Base-by-base conservation (phyloP, 768 basidiomycete genomes). In the Pleurotus pulmonarius region DNA sequence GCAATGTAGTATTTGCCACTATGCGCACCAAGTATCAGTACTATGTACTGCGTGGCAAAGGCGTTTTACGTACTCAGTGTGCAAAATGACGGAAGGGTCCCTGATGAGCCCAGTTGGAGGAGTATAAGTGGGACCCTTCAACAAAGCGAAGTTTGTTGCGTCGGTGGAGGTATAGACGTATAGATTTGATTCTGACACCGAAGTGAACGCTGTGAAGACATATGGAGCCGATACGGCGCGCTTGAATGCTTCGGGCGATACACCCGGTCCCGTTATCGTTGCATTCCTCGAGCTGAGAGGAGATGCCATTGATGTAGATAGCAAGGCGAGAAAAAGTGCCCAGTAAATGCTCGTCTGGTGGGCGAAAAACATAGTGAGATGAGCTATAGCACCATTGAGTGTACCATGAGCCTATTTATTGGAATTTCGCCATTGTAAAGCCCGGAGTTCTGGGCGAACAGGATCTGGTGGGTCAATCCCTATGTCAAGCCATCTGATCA, bases 1-100 rank as follows among this genome's bases (percentile, higher is more conserved):
- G 68, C 61, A 38, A 72, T 71, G 55, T 71, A 71, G 56, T 72
- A 72, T 59, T 64, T 68, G 40, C 71, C 71, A 56, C 70, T 72
- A 29, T 16, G 40, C 11, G 29, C 2, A 29, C 34, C 8, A 51
- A 29, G 6, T 11, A 46, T 25, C 8, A 47, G 20, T 29, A 13
- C 15, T 20, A 20, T 46, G 45, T 29, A 2, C 22, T 22, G 11
- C 2, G 20, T 26, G 24, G 11, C 45, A 52, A 59, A n/a, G 18
- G 24, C 26, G 3, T 18, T 38, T 7, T 12, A 60, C 65, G 41
- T 59, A 71, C 71, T 71, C 70, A 3, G 71, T 70, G 55, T 72
- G 70, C 44, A 72, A 46, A 37, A 72, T 70, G 6, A 71, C 65
- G 45, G 70, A 71, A 15, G 71, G 71, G 60, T 71, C 71, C 46